Base-by-base conservation (phyloP, 306 rosid species). In the Prunus campanulata region DNA sequence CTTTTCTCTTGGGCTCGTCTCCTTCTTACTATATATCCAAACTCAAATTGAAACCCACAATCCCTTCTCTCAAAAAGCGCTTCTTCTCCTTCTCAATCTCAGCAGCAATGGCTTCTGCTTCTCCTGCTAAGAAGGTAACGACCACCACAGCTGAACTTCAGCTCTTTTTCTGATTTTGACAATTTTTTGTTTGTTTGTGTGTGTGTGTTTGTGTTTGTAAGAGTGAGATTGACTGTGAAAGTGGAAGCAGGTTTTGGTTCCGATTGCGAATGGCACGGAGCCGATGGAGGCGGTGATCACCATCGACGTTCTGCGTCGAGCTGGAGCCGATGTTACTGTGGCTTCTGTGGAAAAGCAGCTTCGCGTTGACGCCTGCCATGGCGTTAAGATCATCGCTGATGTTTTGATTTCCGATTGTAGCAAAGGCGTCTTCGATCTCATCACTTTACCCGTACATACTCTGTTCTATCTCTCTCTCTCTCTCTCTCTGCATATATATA, bases 261-360 rank as follows among this genome's bases (percentile, higher is more conserved):
- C 98, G 64, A 86, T 95, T 83, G 98, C 98, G 5, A 87, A 87
- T 35, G 97, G 97, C 49, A 75, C 96, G 66, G 98, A 95, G 85
- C 93, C 97, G 74, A 89, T 92, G 80, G 98, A 95, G 74, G 97
- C 98, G 4, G 89, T 95, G 81, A 89, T 92, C 81, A 76, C 87
- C 83, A 60, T 85, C 77, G 96, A 95, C 79, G 96, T 95, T 25
- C 90, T 95, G 75, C 96, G 97, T 2, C 89, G 98, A 75, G 85
- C 95, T 25, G 98, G 98, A 27, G 98, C 98, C 25, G 90, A 88
- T 59, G 98, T 95, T 76, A 90, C 87, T n/a, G 91, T 89, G 16
- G 96, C 96, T 16, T 90, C 98, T 42, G 90, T 89, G 70, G 85
- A 85, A 65, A 79, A 86, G 46, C 88, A 74, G 71, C 93, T 87